Conservation (phyloP, 1,139 yeast genomes). For the Zygotorulaspora mrakii region DNA sequence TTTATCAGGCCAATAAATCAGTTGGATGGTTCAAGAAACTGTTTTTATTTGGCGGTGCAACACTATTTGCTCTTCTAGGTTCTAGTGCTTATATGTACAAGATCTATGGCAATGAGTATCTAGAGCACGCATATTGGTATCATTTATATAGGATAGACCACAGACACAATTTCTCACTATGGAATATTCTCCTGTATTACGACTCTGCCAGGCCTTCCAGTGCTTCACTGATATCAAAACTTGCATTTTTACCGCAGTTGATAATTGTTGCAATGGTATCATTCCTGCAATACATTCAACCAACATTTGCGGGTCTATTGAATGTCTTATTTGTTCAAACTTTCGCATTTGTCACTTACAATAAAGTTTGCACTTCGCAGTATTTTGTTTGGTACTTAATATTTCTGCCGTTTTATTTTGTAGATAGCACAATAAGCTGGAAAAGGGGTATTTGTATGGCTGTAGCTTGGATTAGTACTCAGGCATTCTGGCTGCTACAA, state of each 20-base stretch:
- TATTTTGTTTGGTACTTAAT: conserved; percentile 93
- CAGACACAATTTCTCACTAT: conserved; percentile 89
- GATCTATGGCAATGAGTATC: conserved; percentile 68
- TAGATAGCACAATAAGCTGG: conserved; percentile 36
- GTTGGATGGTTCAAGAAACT: conserved; percentile 39
- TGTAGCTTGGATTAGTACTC: conserved; percentile 63
- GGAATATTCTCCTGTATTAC: conserved; percentile 72
- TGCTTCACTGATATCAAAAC: conserved; percentile 37
- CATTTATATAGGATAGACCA: conserved; percentile 84
- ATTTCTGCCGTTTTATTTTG: conserved; percentile 67
- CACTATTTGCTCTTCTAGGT: conserved; percentile 42
- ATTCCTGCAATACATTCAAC: conserved; percentile 15
- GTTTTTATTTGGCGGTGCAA: conserved; percentile 23
- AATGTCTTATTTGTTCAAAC: conserved; percentile 83
- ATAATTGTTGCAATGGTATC: conserved; percentile 36
- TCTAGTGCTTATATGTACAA: conserved; percentile 59
- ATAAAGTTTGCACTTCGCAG: conserved; percentile 91
- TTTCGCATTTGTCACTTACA: conserved; percentile 81
- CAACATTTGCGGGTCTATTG: conserved; percentile 33
- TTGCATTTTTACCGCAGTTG: conserved; percentile 84
- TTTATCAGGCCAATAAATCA: conserved; percentile 14
- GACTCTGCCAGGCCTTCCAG: conserved; percentile 43
- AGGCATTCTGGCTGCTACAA: conserved; percentile 71
- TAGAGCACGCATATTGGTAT: conserved; percentile 77
- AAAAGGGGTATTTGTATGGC: conserved; percentile 42